Conservation (phyloP, 2,329 filamentous ascomycete species). For the Penicillium paneum region DNA sequence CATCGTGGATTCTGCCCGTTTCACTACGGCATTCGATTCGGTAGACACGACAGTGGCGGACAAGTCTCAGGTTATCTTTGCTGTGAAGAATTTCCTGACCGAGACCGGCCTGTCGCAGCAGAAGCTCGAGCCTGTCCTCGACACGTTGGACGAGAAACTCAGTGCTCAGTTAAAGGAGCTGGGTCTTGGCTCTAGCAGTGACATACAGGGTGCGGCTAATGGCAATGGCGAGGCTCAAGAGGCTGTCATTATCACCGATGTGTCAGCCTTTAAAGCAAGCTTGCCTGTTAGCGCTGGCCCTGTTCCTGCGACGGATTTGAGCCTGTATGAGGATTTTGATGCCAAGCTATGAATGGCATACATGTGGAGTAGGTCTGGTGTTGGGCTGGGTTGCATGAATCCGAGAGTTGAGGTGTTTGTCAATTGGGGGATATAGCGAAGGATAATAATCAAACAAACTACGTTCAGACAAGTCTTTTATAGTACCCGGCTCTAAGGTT, state of each 20-base stretch:
- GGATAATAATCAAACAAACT: not conserved
- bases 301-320: slow-evolving; percentile 68
- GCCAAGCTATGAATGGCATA: slow-evolving; percentile 64
- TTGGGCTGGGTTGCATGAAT: slow-evolving; percentile 8
- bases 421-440: slow-evolving; percentile 3
- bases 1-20: slow-evolving; percentile 39
- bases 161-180: slow-evolving; percentile 44
- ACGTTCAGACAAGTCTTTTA: not conserved
- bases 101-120: slow-evolving; percentile 50
- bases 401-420: slow-evolving; percentile 10
- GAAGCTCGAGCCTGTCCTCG: slow-evolving; percentile 49
- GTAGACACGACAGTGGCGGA: slow-evolving; percentile 48
- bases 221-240: slow-evolving; percentile 21
- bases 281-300: slow-evolving; percentile 71
- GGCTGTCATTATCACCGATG: slow-evolving; percentile 67
- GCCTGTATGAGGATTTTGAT: slow-evolving; percentile 80
- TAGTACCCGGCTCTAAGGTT: no score
- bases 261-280: slow-evolving; percentile 74
- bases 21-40: slow-evolving; percentile 46
- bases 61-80: slow-evolving; percentile 50
- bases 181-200: slow-evolving; percentile 32
- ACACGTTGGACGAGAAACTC: slow-evolving; percentile 51
- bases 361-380: not conserved
- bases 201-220: not conserved
- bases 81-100: slow-evolving; percentile 52